Evolutionary conservation across 805 yeast genomes (phyloP).

Genomic region (Kodamaea nitidulidarum): DNA sequence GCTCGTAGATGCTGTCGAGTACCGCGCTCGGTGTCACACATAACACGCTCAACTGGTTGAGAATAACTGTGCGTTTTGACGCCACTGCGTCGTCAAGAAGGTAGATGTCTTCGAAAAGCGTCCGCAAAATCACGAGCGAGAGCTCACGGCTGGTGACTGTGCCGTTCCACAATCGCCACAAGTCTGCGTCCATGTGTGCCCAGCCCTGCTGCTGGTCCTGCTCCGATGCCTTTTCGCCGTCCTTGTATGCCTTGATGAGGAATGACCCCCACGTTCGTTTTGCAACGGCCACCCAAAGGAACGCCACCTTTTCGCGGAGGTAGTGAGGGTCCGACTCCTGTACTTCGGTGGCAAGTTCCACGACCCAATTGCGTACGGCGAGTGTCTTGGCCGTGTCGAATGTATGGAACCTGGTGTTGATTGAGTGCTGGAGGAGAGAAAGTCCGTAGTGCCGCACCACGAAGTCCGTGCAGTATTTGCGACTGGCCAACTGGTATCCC

Average conservation of each 20-base stretch:
- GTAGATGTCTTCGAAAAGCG: constrained; percentile 89
- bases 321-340: constrained; percentile 77
- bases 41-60: constrained; percentile 81
- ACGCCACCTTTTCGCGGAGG: constrained; percentile 83
- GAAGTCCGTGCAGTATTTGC: constrained; percentile 52
- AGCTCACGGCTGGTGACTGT: constrained; percentile 67
- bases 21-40: constrained; percentile 69
- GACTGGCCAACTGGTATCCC: constrained; percentile 82
- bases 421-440: constrained; percentile 70
- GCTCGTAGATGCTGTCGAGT: constrained; percentile 58
- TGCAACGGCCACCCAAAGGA: constrained; percentile 86
- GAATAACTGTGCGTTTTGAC: constrained; percentile 66
- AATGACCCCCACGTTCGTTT: constrained; percentile 87
- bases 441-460: constrained; percentile 90
- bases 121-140: constrained; percentile 71
- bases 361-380: constrained; percentile 79
- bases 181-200: constrained; percentile 79
- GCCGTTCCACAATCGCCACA: constrained; percentile 70
- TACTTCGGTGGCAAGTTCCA: constrained; percentile 66
- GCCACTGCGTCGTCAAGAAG: constrained; percentile 90
- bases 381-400: constrained; percentile 52
- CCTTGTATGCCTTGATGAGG: constrained; percentile 33
- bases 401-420: constrained; percentile 53
- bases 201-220: constrained; percentile 61
- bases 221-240: constrained; percentile 2